These are phyloP conservation scores for Spergularia marina DNA, from an alignment of 148 eudicot species.

Conservation along the genomic window DNA sequence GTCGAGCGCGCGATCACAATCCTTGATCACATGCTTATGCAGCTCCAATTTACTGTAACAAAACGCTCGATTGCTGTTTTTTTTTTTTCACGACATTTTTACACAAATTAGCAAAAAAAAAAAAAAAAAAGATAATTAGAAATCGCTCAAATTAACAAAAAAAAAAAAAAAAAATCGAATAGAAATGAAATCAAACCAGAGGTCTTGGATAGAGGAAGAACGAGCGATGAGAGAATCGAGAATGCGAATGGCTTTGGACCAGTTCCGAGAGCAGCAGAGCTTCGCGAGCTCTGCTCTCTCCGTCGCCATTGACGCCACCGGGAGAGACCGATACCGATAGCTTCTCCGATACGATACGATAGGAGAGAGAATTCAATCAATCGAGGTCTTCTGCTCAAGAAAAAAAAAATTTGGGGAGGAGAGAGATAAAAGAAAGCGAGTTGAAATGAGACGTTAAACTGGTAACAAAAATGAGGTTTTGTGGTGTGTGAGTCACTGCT, in stretches of 20 bases:
- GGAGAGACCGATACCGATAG: too few species aligned
- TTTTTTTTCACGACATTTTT: neutral
- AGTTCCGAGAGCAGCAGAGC: constrained; percentile 78
- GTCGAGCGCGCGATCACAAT: constrained; percentile 84
- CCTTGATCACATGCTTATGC: constrained; percentile 96
- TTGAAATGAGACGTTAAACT: constrained; percentile 13
- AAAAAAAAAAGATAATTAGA: neutral
- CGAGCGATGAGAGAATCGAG: constrained; percentile 75
- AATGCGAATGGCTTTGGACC: constrained; percentile 96
- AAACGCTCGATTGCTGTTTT: constrained; percentile 84
- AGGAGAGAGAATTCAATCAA: too few species aligned
- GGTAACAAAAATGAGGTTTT: neutral
- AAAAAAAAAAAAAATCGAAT: neutral
- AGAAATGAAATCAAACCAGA: constrained; percentile 47
- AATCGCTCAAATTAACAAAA: neutral
- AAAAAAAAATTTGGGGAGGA: neutral
- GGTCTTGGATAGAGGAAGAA: constrained; percentile 67
- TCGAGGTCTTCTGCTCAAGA: neutral
- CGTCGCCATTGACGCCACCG: constrained; percentile 49
- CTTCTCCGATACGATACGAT: too few species aligned
- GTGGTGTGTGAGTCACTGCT: neutral
- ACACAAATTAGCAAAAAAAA: constrained; percentile 8
- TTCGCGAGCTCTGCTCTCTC: constrained; percentile 78
- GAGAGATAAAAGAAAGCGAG: neutral
- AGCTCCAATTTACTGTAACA: constrained; percentile 97